phyloP scores from a whole-genome alignment of 2,329 filamentous ascomycete genomes.

The Botrytis sinoallii region DNA sequence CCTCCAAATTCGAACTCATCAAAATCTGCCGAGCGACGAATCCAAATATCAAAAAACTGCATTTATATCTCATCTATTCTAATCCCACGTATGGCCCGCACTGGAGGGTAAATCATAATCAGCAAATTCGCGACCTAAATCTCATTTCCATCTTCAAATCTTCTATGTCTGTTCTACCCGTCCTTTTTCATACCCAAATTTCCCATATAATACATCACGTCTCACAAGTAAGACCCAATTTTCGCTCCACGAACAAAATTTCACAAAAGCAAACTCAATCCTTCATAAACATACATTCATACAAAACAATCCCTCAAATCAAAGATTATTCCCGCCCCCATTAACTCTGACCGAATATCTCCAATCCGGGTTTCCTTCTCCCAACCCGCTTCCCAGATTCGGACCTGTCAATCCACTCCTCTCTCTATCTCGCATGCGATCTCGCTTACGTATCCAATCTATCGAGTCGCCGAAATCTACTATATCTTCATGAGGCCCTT shows the following conservation, averaged over 20 bases:
- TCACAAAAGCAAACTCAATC: not conserved
- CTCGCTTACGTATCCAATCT: not conserved
- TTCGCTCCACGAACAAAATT: not conserved
- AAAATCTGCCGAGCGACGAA: too few relatives aligned
- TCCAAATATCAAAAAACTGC: too few relatives aligned
- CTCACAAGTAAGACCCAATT: not conserved
- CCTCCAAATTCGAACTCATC: not conserved
- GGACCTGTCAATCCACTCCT: not conserved
- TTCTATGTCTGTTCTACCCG: not conserved
- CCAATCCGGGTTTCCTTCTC: not conserved
- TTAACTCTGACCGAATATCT: not conserved
- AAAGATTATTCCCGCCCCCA: not conserved
- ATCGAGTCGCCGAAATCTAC: not conserved
- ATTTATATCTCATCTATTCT: not conserved
- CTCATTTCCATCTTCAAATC: not conserved
- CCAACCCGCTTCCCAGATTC: not conserved
- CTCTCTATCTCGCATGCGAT: not conserved
- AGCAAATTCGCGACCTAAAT: not conserved
- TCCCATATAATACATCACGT: not conserved
- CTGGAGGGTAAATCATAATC: not conserved
- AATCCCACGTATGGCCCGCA: not conserved
- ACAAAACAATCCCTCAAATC: not conserved
- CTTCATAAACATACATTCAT: not conserved
- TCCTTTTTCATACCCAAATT: not conserved
- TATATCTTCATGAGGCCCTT: not conserved